These are phyloP conservation scores for Capsicum rhomboideum DNA, from an alignment of 257 asterid genomes.

Conservation along the genomic window DNA sequence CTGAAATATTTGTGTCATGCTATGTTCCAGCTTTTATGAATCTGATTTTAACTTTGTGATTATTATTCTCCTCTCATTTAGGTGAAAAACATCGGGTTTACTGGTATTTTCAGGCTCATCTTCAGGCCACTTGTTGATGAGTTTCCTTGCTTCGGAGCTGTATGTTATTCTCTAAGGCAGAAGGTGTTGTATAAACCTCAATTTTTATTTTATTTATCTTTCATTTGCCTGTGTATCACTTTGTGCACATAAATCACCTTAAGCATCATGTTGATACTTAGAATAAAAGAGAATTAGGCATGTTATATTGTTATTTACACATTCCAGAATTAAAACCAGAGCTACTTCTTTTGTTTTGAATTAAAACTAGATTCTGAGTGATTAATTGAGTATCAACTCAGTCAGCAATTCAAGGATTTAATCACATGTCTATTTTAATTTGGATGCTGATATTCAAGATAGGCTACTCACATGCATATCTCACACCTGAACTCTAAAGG, in stretches of 20 bases:
- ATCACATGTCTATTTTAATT: too few species aligned
- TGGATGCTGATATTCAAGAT: too few species aligned
- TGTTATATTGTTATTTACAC: too few species aligned
- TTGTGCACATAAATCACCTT: not conserved
- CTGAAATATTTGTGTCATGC: not conserved
- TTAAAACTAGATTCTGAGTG: too few species aligned
- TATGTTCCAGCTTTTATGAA: not conserved
- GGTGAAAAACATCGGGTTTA: conserved; percentile 85
- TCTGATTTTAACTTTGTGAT: not conserved
- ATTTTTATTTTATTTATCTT: not conserved
- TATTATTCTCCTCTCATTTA: conserved; percentile 10
- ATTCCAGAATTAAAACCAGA: too few species aligned
- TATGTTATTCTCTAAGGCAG: conserved; percentile 72
- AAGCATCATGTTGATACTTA: not conserved
- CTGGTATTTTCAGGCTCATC: conserved; percentile 86
- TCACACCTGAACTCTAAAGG: too few species aligned
- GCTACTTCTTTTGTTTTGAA: too few species aligned
- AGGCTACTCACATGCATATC: too few species aligned
- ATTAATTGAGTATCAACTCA: too few species aligned
- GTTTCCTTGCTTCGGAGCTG: too few species aligned
- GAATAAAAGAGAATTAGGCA: too few species aligned
- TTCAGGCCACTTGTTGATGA: conserved; percentile 85
- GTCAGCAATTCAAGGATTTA: too few species aligned
- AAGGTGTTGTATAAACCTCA: conserved; percentile 33
- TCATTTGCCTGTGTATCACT: not conserved